Evolutionary conservation across 2,329 filamentous ascomycete genomes (phyloP).

Genomic region (Penicillium paneum): DNA sequence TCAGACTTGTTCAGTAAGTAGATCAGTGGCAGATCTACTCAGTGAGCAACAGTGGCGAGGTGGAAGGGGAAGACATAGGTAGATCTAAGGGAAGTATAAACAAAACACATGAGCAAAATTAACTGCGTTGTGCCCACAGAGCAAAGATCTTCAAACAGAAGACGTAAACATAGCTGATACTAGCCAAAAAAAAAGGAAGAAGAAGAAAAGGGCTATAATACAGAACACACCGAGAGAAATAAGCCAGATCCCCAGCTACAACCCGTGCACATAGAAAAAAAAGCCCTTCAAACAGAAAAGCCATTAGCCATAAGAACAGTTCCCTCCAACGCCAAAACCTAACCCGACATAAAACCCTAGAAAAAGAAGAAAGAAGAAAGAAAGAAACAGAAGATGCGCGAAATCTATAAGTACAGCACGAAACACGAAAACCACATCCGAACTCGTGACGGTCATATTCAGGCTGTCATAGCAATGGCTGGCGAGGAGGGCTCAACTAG

Average conservation of each 20-base stretch:
- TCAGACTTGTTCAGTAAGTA: too few relatives aligned
- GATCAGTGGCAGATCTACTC: too few relatives aligned
- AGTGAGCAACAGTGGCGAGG: too few relatives aligned
- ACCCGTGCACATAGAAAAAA: not conserved
- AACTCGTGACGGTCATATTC: conserved; percentile 11
- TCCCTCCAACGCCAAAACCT: conserved; percentile 2
- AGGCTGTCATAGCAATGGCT: conserved; percentile 40
- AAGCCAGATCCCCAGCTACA: not conserved
- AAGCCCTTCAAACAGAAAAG: not conserved
- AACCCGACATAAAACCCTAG: not conserved
- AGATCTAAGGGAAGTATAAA: not conserved
- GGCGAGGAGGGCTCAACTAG: conserved; percentile 54
- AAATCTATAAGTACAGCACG: conserved; percentile 28
- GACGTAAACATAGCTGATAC: not conserved
- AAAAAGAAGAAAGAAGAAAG: not conserved
- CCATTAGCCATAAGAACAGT: not conserved
- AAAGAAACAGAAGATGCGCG: not conserved
- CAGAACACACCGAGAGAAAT: conserved; percentile 1
- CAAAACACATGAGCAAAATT: not conserved
- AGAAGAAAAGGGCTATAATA: conserved; percentile 8
- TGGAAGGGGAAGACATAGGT: too few relatives aligned
- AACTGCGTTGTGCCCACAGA: not conserved
- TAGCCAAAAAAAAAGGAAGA: not conserved
- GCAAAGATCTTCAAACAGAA: not conserved
- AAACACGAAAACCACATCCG: not conserved